Evolutionary conservation across 257 asterid genomes (phyloP).

Genomic region (Nemophila menziesii): DNA sequence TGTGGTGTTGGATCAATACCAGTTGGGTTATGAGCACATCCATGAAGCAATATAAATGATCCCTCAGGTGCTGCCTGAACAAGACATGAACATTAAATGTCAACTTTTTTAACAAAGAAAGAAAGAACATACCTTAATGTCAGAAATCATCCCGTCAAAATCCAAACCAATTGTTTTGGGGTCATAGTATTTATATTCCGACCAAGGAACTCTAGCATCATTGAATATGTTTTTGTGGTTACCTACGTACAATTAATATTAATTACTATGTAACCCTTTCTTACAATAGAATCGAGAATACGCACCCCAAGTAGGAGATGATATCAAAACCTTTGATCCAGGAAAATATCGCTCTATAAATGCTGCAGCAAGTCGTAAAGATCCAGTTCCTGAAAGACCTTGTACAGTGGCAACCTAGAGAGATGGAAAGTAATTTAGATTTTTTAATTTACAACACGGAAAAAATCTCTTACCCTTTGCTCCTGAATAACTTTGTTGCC

Average conservation of each 20-base stretch:
- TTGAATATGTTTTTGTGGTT: constrained; percentile 91
- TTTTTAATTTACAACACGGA: not conserved
- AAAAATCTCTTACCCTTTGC: constrained; percentile 47
- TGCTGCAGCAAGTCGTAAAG: constrained; percentile 92
- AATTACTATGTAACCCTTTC: not conserved
- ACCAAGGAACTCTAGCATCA: constrained; percentile 93
- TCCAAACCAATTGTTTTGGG: constrained; percentile 91
- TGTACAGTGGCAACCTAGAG: constrained; percentile 86
- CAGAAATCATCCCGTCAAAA: constrained; percentile 90
- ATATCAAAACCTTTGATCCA: constrained; percentile 73
- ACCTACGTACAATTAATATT: constrained; percentile 37
- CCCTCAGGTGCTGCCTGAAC: constrained; percentile 85
- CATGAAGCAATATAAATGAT: constrained; percentile 85
- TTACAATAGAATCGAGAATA: constrained; percentile 1
- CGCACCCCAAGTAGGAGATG: constrained; percentile 97
- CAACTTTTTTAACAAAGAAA: constrained; percentile 7
- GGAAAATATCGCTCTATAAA: constrained; percentile 79
- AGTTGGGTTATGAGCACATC: constrained; percentile 98
- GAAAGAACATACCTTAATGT: constrained; percentile 59
- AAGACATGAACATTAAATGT: not conserved
- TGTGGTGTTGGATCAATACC: constrained; percentile 93
- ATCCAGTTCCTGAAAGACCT: constrained; percentile 99
- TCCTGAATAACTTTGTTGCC: constrained; percentile 61
- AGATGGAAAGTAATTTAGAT: constrained; percentile 5
- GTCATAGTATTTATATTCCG: constrained; percentile 88